Percentiles rank a stretch among this genome's conserved stretches.
phyloP scores from a whole-genome alignment of 2,329 filamentous ascomycete species.

The Pseudogymnoascus sp. region DNA sequence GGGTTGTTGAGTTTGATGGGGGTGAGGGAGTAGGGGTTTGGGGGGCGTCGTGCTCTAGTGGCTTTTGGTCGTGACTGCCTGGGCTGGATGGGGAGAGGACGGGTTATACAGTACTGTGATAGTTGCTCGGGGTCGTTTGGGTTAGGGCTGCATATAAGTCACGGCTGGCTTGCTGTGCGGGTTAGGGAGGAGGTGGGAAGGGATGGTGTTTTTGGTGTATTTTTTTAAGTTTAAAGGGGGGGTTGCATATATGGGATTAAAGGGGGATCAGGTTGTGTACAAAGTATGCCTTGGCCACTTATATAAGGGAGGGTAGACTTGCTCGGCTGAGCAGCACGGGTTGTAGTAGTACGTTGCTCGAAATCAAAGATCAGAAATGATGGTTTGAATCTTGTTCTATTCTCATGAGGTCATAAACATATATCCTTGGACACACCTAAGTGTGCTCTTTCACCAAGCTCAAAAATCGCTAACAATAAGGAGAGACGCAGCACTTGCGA shows the following conservation, averaged over 20 bases:
- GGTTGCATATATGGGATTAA: constrained; percentile 6
- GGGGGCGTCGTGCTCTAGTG: neutral
- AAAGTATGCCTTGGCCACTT: constrained; percentile 1
- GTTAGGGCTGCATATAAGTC: constrained; percentile 7
- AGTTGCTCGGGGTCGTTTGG: neutral
- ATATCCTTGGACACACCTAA: neutral
- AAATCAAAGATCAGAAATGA: neutral
- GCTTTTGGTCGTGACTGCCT: neutral
- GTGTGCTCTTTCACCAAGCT: neutral
- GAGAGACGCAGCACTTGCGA: constrained; percentile 4
- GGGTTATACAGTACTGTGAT: neutral
- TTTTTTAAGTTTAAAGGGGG: neutral
- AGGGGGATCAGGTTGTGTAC: neutral
- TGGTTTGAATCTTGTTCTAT: constrained; percentile 6
- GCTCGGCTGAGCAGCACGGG: neutral
- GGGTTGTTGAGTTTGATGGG: constrained; percentile 39
- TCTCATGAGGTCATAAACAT: neutral
- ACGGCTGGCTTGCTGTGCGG: constrained; percentile 3
- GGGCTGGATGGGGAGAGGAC: neutral
- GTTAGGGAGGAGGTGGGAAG: neutral
- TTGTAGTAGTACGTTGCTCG: neutral
- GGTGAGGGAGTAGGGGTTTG: neutral
- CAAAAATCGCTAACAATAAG: neutral
- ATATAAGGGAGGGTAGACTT: neutral
- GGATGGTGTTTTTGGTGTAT: neutral